Percentiles rank a stretch among this genome's conserved stretches.
Evolutionary conservation across 2,329 filamentous ascomycete genomes (phyloP).

Genomic region (Trichoderma gracile): DNA sequence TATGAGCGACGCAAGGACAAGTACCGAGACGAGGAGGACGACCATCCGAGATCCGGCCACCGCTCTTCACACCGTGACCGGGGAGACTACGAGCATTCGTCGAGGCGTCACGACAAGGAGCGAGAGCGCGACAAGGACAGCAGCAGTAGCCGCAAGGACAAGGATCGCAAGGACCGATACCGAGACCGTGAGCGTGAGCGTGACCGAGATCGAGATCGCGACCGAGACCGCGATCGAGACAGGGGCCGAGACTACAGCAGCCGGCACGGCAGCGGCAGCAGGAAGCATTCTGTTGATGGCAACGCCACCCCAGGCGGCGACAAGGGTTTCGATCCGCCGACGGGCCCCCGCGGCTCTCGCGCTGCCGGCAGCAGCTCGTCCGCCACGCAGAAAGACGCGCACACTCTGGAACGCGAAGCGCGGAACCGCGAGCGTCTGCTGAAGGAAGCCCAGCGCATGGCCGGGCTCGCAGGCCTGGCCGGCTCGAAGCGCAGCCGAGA

Average conservation of each 20-base stretch:
- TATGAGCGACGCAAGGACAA: slow-evolving; percentile 45
- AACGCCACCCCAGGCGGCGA: slow-evolving; percentile 38
- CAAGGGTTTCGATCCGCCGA: slow-evolving; percentile 46
- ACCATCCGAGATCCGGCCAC: slow-evolving; percentile 44
- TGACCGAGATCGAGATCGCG: slow-evolving; percentile 39
- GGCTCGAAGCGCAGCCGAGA: slow-evolving; percentile 55
- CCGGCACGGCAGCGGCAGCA: slow-evolving; percentile 39
- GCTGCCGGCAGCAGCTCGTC: slow-evolving; percentile 20
- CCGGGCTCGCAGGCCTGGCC: slow-evolving; percentile 51
- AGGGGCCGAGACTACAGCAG: slow-evolving; percentile 38
- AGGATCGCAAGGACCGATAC: slow-evolving; percentile 43
- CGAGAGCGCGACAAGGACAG: slow-evolving; percentile 42
- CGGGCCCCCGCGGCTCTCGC: slow-evolving; percentile 40
- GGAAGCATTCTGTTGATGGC: slow-evolving; percentile 34
- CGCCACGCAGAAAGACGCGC: slow-evolving; percentile 53
- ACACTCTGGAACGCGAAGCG: slow-evolving; percentile 69
- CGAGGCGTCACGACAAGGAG: slow-evolving; percentile 40
- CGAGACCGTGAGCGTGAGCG: slow-evolving; percentile 38
- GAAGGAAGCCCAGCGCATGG: slow-evolving; percentile 67
- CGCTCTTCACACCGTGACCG: slow-evolving; percentile 49
- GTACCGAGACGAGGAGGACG: slow-evolving; percentile 49
- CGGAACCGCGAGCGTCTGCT: slow-evolving; percentile 65
- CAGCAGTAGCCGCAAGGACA: slow-evolving; percentile 28
- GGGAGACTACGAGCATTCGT: slow-evolving; percentile 38
- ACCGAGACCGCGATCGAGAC: slow-evolving; percentile 41